Evolutionary conservation across 768 basidiomycete genomes (phyloP).

Genomic region (Phanerodontia chrysosporium): DNA sequence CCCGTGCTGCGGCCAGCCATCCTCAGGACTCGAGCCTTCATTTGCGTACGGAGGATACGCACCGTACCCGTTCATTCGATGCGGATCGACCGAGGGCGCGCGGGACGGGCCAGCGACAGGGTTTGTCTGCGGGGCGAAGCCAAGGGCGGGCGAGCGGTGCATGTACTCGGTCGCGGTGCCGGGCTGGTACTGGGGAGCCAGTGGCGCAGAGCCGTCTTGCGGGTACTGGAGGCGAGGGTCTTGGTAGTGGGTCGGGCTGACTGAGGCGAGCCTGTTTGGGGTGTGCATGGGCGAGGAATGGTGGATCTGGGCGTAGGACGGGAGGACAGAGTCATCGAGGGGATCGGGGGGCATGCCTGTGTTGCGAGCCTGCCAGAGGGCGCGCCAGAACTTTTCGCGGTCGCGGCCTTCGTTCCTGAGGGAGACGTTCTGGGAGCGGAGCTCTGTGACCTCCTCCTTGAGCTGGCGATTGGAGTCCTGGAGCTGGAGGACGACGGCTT

Average conservation of each 20-base stretch:
- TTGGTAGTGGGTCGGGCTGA: slow-evolving; percentile 31
- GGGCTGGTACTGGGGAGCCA: slow-evolving; percentile 41
- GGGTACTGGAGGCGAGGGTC: slow-evolving; percentile 45
- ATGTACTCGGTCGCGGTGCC: slow-evolving; percentile 34
- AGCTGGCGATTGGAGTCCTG: slow-evolving; percentile 77
- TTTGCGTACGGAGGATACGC: slow-evolving; percentile 41
- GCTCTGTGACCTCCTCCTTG: slow-evolving; percentile 53
- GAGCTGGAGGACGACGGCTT: slow-evolving; percentile 78
- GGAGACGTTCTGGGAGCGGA: slow-evolving; percentile 62
- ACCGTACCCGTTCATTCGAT: slow-evolving; percentile 37
- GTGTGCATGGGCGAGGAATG: slow-evolving; percentile 18
- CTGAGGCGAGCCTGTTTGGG: slow-evolving; percentile 22
- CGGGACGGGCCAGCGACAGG: slow-evolving; percentile 21
- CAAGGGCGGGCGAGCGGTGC: slow-evolving; percentile 45
- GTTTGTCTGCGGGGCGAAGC: slow-evolving; percentile 32
- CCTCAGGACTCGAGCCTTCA: slow-evolving; percentile 30
- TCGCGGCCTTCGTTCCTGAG: slow-evolving; percentile 63
- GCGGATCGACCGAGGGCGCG: slow-evolving; percentile 14
- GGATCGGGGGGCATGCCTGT: slow-evolving; percentile 23
- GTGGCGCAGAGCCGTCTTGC: slow-evolving; percentile 40
- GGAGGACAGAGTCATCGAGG: slow-evolving; percentile 47
- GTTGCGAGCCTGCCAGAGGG: slow-evolving; percentile 65
- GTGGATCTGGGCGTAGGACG: slow-evolving; percentile 31
- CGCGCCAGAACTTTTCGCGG: slow-evolving; percentile 70
- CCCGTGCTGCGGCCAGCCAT: slow-evolving; percentile 25